These are phyloP conservation scores for Penicillium flavigenum DNA, from an alignment of 495 filamentous ascomycete genomes.

Conservation along the genomic window DNA sequence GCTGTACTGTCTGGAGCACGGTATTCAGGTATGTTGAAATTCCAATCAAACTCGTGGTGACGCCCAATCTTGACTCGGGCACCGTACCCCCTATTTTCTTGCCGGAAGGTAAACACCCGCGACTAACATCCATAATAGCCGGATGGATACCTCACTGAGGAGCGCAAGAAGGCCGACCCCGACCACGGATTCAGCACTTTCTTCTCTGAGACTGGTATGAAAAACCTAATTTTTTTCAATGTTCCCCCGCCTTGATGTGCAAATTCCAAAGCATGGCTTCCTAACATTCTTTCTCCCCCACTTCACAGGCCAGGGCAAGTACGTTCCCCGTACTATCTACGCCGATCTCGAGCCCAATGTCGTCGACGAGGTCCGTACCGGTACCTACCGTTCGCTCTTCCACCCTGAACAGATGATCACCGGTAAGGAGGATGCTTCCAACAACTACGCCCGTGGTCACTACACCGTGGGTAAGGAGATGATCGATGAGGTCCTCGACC, in stretches of 20 bases:
- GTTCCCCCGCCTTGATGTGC: constrained; percentile 11
- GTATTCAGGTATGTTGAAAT: constrained; percentile 80
- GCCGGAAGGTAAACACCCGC: constrained; percentile 23
- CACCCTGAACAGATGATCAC: constrained; percentile 99
- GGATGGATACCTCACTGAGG: constrained; percentile 97
- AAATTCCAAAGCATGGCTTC: constrained; percentile 9
- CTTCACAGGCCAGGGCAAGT: constrained; percentile 86
- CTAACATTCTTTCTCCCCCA: constrained; percentile 24
- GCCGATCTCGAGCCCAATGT: constrained; percentile 99
- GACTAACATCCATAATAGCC: constrained; percentile 58
- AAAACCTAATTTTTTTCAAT: constrained; percentile 8
- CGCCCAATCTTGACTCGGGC: constrained; percentile 20
- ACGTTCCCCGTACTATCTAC: constrained; percentile 98
- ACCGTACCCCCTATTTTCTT: constrained; percentile 23
- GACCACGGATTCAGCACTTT: constrained; percentile 99
- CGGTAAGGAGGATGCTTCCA: constrained; percentile 98
- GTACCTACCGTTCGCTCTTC: constrained; percentile 92
- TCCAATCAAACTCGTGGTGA: constrained; percentile 14
- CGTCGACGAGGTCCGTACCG: constrained; percentile 98
- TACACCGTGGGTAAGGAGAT: constrained; percentile 99
- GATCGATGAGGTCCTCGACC: constrained; percentile 94
- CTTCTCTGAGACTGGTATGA: constrained; percentile 97
- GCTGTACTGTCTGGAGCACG: constrained; percentile 99
- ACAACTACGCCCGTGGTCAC: constrained; percentile 99
- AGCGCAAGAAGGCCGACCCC: constrained; percentile 92